Evolutionary conservation across 148 eudicot species (phyloP).

Genomic region (Rhododendron molle): DNA sequence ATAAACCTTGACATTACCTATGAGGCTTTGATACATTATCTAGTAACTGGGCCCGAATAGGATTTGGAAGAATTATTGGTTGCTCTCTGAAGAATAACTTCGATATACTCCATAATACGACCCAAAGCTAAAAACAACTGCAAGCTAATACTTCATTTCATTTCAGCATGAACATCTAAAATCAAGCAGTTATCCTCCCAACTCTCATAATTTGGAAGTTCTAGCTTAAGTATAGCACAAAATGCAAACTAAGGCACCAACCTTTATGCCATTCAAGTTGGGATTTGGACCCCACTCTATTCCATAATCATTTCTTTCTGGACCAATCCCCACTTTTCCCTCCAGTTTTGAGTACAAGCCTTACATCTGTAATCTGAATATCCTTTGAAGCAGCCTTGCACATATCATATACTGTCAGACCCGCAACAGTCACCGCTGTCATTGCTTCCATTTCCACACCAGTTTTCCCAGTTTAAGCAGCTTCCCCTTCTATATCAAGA

Average conservation of each 20-base stretch:
- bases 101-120: background rate
- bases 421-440: slow-evolving; percentile 81
- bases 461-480: slow-evolving; percentile 74
- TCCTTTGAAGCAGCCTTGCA: slow-evolving; percentile 94
- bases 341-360: slow-evolving; percentile 50
- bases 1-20: background rate
- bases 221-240: background rate
- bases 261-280: background rate
- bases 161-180: background rate
- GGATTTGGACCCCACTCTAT: background rate
- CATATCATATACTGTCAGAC: slow-evolving; percentile 93
- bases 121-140: background rate
- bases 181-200: background rate
- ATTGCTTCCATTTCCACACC: slow-evolving; percentile 99
- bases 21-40: too few species aligned
- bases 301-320: slow-evolving; percentile 39
- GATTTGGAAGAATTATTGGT: background rate
- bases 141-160: background rate
- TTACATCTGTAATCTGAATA: slow-evolving; percentile 60
- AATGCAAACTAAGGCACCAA: background rate
- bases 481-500: slow-evolving; percentile 74
- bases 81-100: background rate
- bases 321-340: slow-evolving; percentile 95
- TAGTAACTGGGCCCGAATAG: background rate
- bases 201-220: background rate